phyloP scores from a whole-genome alignment of 2,329 filamentous ascomycete species.

The Exophiala viscosa region DNA sequence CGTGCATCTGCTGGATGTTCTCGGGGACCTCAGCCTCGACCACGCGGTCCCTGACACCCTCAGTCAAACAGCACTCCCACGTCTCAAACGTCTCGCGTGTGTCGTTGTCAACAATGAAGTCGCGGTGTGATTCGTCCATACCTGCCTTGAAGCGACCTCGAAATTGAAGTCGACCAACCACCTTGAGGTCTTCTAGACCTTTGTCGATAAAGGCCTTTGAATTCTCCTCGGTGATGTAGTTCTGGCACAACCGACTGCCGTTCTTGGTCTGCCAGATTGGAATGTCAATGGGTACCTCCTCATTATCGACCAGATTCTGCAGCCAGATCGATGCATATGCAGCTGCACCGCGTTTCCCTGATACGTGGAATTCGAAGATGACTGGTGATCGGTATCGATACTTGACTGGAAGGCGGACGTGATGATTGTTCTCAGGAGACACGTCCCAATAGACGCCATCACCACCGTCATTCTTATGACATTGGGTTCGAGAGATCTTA shows the following conservation, averaged over 20 bases:
- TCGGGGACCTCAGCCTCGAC: constrained; percentile 72
- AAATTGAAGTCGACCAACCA: constrained; percentile 79
- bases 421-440: constrained; percentile 47
- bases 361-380: constrained; percentile 76
- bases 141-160: constrained; percentile 80
- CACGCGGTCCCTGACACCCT: constrained; percentile 71
- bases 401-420: constrained; percentile 78
- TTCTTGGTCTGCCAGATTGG: constrained; percentile 85
- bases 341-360: constrained; percentile 65
- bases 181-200: constrained; percentile 70
- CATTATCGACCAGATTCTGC: constrained; percentile 75
- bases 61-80: constrained; percentile 86
- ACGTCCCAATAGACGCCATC: constrained; percentile 61
- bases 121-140: constrained; percentile 79
- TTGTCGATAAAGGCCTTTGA: constrained; percentile 59
- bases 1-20: constrained; percentile 70
- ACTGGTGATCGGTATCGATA: constrained; percentile 86
- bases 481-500: constrained; percentile 62
- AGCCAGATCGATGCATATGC: constrained; percentile 83
- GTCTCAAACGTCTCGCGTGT: constrained; percentile 89
- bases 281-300: constrained; percentile 73
- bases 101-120: constrained; percentile 81
- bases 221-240: constrained; percentile 83
- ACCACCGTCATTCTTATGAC: constrained; percentile 56
- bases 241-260: constrained; percentile 74